A percentile compares a stretch with the other conserved stretches of the same genome.
Conservation (phyloP, 202 grass and related monocot species). For the Tripidium arundinaceum region DNA sequence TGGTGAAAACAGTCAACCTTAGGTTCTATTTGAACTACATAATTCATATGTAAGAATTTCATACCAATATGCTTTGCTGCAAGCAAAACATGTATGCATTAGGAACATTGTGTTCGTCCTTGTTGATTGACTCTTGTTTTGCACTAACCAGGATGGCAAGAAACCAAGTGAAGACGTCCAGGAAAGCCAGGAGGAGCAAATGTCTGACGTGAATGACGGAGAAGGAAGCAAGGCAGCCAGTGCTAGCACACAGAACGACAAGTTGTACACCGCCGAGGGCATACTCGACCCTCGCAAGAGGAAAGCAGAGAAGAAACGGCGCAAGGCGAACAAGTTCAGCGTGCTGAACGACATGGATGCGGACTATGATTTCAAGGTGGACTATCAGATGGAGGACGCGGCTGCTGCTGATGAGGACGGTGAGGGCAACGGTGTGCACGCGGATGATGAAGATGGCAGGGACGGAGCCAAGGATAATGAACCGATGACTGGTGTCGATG, state of each 20-base stretch:
- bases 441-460: neutral
- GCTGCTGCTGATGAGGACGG: neutral
- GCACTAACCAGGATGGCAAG: constrained; percentile 36
- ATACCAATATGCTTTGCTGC: neutral
- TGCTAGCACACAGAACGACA: constrained; percentile 52
- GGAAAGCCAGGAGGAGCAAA: constrained; percentile 42
- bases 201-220: constrained; percentile 36
- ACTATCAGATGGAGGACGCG: constrained; percentile 68
- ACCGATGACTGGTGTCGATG: constrained; percentile 51
- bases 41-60: neutral
- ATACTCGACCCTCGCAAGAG: constrained; percentile 76
- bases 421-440: constrained; percentile 4
- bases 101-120: neutral
- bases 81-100: neutral
- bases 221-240: constrained; percentile 37
- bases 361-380: constrained; percentile 92
- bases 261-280: constrained; percentile 68
- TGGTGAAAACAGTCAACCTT: neutral
- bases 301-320: constrained; percentile 73
- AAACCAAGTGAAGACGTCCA: neutral
- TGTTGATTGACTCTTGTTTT: constrained; percentile 17
- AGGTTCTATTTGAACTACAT: neutral
- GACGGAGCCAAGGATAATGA: constrained; percentile 30
- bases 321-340: constrained; percentile 49
- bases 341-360: constrained; percentile 62